A percentile compares a stretch with the other conserved stretches of the same genome.
Evolutionary conservation across 768 basidiomycete species (phyloP).

Genomic region (Kwoniella shandongensis): DNA sequence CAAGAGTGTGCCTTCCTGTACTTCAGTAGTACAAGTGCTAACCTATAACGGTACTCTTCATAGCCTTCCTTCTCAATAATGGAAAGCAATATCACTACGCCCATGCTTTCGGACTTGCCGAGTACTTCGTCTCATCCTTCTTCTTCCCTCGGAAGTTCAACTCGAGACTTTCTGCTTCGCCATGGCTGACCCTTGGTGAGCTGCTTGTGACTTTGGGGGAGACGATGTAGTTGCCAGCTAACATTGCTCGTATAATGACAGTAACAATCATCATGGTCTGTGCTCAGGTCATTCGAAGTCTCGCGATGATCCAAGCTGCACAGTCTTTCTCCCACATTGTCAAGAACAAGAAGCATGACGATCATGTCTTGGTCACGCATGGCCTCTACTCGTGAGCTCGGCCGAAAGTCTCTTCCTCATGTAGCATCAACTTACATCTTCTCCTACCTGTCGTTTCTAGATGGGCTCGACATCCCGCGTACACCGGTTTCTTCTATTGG

Average conservation of each 20-base stretch:
- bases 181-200: conserved; percentile 9
- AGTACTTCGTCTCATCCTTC: conserved; percentile 73
- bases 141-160: conserved; percentile 63
- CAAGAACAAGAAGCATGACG: conserved; percentile 68
- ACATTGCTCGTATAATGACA: no score
- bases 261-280: conserved; percentile 66
- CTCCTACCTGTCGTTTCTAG: conserved; percentile 53
- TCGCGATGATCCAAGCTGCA: conserved; percentile 95
- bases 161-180: conserved; percentile 13
- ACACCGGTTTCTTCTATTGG: conserved; percentile 98
- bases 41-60: conserved; percentile 1
- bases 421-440: background rate
- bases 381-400: conserved; percentile 79
- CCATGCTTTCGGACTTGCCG: conserved; percentile 70
- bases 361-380: conserved; percentile 78
- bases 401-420: background rate
- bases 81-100: conserved; percentile 80
- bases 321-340: conserved; percentile 91
- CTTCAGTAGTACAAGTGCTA: conserved; percentile 6
- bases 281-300: conserved; percentile 77
- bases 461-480: conserved; percentile 91
- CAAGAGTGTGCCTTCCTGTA: background rate
- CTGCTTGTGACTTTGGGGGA: background rate
- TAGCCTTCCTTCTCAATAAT: conserved; percentile 93
- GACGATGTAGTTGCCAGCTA: background rate